A percentile compares a stretch with the other conserved stretches of the same genome.
Conservation (phyloP, 2,329 filamentous ascomycete species). For the Bertia moriformis region DNA sequence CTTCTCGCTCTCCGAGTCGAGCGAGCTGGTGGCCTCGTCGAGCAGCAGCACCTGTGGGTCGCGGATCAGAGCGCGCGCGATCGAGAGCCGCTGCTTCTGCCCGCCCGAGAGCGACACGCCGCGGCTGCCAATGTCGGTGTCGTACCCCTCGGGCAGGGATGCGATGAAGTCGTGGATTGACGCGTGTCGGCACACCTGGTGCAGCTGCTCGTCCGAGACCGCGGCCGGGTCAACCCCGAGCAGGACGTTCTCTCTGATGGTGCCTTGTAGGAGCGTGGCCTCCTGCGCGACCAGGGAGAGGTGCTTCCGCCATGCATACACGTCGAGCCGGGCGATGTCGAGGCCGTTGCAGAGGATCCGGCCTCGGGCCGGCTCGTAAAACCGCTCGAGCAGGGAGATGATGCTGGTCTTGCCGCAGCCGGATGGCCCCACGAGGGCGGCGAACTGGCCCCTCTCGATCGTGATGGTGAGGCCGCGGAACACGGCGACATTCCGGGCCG, state of each 20-base stretch:
- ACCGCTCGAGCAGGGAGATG: slow-evolving; percentile 49
- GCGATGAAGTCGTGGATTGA: slow-evolving; percentile 60
- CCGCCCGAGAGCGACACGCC: slow-evolving; percentile 57
- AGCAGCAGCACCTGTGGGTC: slow-evolving; percentile 44
- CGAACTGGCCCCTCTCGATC: slow-evolving; percentile 56
- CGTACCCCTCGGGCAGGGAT: slow-evolving; percentile 52
- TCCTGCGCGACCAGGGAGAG: slow-evolving; percentile 28
- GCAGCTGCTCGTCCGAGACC: slow-evolving; percentile 33
- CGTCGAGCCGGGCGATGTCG: slow-evolving; percentile 36
- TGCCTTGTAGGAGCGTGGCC: slow-evolving; percentile 25
- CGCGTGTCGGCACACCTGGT: slow-evolving; percentile 41
- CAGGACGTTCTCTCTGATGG: slow-evolving; percentile 50
- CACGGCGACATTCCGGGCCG: slow-evolving; percentile 34
- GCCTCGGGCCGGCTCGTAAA: slow-evolving; percentile 56
- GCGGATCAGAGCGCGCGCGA: slow-evolving; percentile 47
- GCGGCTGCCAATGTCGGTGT: slow-evolving; percentile 51
- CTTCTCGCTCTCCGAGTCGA: slow-evolving; percentile 33
- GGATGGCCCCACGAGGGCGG: slow-evolving; percentile 54
- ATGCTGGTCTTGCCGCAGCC: slow-evolving; percentile 64
- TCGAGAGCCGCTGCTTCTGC: slow-evolving; percentile 57
- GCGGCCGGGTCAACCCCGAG: slow-evolving; percentile 35
- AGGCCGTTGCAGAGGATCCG: slow-evolving; percentile 47
- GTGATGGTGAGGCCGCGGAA: slow-evolving; percentile 47
- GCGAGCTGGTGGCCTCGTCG: slow-evolving; percentile 32
- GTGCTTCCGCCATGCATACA: slow-evolving; percentile 19